These are phyloP conservation scores for Typha latifolia DNA, from an alignment of 176 grass and related monocot genomes.

Conservation along the genomic window DNA sequence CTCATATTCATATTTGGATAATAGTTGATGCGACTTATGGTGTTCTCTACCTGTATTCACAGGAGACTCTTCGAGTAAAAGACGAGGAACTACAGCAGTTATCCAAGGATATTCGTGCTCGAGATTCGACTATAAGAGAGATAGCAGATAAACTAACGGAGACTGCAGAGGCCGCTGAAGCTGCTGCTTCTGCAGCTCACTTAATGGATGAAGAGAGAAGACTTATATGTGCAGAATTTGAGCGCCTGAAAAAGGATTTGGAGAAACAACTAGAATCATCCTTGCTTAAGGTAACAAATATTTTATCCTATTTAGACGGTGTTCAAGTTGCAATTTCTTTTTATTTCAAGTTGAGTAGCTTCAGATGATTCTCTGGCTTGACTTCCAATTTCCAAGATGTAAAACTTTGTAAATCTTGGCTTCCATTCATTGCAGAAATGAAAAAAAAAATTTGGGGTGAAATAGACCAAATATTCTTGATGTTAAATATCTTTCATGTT, in stretches of 20 bases:
- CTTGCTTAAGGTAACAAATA: constrained; percentile 50
- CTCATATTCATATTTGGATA: background rate
- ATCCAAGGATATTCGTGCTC: constrained; percentile 61
- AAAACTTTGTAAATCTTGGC: too few relatives aligned
- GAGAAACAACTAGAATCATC: constrained; percentile 51
- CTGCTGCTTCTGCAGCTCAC: constrained; percentile 69
- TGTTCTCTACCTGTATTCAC: constrained; percentile 12
- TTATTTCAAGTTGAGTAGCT: background rate
- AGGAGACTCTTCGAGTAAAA: constrained; percentile 91
- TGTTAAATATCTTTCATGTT: constrained; percentile 14
- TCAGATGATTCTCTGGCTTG: background rate
- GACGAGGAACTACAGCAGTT: constrained; percentile 84
- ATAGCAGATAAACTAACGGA: constrained; percentile 82
- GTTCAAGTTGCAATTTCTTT: background rate
- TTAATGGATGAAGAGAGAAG: constrained; percentile 87
- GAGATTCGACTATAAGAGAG: constrained; percentile 69
- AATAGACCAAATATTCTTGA: background rate
- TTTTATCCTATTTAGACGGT: background rate
- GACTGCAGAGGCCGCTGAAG: constrained; percentile 78
- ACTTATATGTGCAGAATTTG: constrained; percentile 47
- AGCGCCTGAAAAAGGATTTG: constrained; percentile 47
- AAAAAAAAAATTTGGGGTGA: too few relatives aligned
- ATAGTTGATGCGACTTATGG: background rate
- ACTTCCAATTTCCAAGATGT: background rate
- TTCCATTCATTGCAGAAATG: background rate